Conservation (phyloP, 2,329 filamentous ascomycete species). For the Aspergillus proliferans region DNA sequence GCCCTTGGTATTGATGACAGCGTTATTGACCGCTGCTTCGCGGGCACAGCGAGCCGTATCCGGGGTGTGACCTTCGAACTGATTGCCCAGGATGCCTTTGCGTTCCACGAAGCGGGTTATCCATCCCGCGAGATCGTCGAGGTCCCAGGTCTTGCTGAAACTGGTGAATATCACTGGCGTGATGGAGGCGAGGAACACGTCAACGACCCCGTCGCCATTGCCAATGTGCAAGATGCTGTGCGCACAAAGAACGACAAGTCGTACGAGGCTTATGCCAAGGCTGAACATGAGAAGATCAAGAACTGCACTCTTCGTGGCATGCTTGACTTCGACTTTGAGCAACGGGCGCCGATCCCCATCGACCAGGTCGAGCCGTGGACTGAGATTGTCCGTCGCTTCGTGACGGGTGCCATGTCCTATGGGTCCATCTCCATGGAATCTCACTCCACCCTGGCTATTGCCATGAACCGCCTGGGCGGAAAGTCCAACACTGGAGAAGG, state of each 20-base stretch:
- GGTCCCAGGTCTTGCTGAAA: slow-evolving; percentile 77
- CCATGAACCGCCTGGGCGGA: slow-evolving; percentile 93
- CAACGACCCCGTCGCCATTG: slow-evolving; percentile 90
- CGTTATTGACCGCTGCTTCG: slow-evolving; percentile 91
- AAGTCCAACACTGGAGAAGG: slow-evolving; percentile 98
- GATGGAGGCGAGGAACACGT: slow-evolving; percentile 92
- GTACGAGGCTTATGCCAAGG: slow-evolving; percentile 89
- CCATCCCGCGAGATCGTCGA: slow-evolving; percentile 70
- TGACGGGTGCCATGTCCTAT: slow-evolving; percentile 97
- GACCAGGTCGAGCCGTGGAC: slow-evolving; percentile 98
- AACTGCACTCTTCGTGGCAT: slow-evolving; percentile 89
- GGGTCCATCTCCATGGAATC: slow-evolving; percentile 98
- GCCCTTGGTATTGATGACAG: slow-evolving; percentile 86
- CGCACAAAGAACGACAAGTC: slow-evolving; percentile 98
- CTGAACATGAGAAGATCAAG: slow-evolving; percentile 95
- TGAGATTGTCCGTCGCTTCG: slow-evolving; percentile 92
- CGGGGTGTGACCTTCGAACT: slow-evolving; percentile 89
- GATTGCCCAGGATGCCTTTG: slow-evolving; percentile 89
- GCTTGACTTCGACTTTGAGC: slow-evolving; percentile 93
- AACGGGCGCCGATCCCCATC: slow-evolving; percentile 76
- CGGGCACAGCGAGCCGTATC: slow-evolving; percentile 88
- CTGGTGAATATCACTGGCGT: slow-evolving; percentile 97
- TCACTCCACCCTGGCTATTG: slow-evolving; percentile 88
- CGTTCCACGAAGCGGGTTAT: slow-evolving; percentile 90
- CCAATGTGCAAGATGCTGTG: slow-evolving; percentile 94